Evolutionary conservation across 1,139 yeast species (phyloP), one percentile per base, ranked within the genome.

Genomic region (Magnusiomyces paraingens): DNA sequence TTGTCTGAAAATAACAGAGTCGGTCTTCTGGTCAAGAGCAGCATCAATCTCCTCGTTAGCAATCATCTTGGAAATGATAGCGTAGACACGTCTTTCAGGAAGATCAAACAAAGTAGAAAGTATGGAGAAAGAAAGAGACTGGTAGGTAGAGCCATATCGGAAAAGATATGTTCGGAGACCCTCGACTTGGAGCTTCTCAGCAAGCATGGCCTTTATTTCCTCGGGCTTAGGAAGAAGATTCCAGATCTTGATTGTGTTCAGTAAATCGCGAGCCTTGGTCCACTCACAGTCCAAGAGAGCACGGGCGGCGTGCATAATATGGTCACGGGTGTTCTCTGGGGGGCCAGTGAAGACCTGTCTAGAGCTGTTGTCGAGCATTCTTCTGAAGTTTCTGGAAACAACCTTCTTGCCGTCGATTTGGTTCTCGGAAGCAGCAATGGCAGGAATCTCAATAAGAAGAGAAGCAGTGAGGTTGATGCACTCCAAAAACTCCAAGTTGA

Each of bases 261-360:
- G 79, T 65, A 88, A 79, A 50, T 82, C 81, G 63, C 83, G 80
- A 46, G 96, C 85, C 64, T 80, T 77, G 58, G 78, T 73, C 99
- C 99, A 93, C 68, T 93, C 89, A 62, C 98, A 97, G 64, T 80
- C 81, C 69, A 88, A 87, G 71, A 94, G 82, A 47, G 90, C 84
- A 72, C 84, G 84, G 47, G 98, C 94, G 52, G 98, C 96, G 70
- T 88, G 91, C 78, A 93, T 84, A 64, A 93, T 85, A 72, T 82
- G 90, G 71, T 93, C 99, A 68, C 95, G 86, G 52, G 95, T 87
- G 71, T 93, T 88, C 74, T 93, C 99, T 55, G 98, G 97, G 47
- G 99, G 99, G 42, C 99, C 99, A 61, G 91, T 89, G 77, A 93
- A 93, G 59, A 86, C 87, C 71, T 93, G 96, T 71, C 94, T 86